Percentiles rank a stretch among this genome's conserved stretches.
Evolutionary conservation across 2,329 filamentous ascomycete genomes (phyloP).

Genomic region (Ceratocystis smalleyi): DNA sequence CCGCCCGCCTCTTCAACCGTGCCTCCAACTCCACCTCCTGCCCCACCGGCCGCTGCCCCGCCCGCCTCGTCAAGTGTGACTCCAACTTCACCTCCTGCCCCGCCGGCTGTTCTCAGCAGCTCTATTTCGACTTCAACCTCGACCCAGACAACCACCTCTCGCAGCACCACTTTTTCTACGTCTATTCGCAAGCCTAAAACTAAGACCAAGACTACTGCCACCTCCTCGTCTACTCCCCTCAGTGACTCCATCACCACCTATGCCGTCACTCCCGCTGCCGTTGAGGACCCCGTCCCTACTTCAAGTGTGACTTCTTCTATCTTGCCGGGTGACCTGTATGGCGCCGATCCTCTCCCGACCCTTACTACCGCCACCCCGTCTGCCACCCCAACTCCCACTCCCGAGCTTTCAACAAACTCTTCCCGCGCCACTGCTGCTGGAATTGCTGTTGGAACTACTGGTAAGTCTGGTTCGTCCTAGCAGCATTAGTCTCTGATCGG

Average conservation of each 20-base stretch:
- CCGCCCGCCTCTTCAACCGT: background rate
- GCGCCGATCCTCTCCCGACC: background rate
- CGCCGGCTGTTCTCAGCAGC: background rate
- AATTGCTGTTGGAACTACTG: slow-evolving; percentile 15
- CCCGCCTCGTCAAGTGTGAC: background rate
- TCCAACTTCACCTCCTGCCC: background rate
- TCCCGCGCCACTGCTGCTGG: slow-evolving; percentile 9
- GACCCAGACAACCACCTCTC: background rate
- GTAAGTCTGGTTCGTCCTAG: slow-evolving; percentile 6
- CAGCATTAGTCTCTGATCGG: background rate
- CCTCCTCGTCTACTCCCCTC: background rate
- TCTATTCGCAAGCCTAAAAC: slow-evolving; percentile 6
- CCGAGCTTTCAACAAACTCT: background rate
- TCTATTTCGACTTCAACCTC: slow-evolving; percentile 3
- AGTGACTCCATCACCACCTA: slow-evolving; percentile 11
- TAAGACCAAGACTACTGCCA: background rate
- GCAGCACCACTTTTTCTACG: slow-evolving; percentile 7
- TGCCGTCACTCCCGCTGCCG: background rate
- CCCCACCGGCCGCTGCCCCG: background rate
- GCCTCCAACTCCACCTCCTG: background rate
- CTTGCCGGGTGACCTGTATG: background rate
- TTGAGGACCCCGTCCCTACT: background rate
- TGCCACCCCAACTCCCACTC: background rate
- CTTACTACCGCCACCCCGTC: background rate
- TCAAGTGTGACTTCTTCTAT: background rate